These are phyloP conservation scores for Cephaloascus albidus DNA, from an alignment of 805 yeast genomes.

Conservation along the genomic window DNA sequence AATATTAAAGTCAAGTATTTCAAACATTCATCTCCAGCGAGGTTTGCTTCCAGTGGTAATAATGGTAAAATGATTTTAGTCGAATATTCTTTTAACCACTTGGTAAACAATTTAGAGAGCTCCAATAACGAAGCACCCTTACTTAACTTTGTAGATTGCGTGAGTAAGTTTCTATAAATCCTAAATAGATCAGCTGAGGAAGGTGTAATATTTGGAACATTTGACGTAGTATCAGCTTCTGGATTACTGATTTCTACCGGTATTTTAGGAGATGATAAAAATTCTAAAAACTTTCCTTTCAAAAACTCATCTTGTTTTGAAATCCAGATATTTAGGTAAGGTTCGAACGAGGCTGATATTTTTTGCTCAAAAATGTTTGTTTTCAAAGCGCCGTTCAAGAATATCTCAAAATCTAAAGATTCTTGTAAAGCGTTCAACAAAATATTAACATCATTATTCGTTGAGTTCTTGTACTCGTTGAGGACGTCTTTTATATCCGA, in stretches of 20 bases:
- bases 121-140: conserved; percentile 39
- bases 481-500: conserved; percentile 54
- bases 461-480: conserved; percentile 27
- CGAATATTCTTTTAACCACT: conserved; percentile 54
- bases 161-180: conserved; percentile 59
- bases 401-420: conserved; percentile 78
- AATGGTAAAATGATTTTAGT: conserved; percentile 38
- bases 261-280: conserved; percentile 47
- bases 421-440: conserved; percentile 63
- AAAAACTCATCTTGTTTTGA: conserved; percentile 68
- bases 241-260: conserved; percentile 30
- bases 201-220: conserved; percentile 60
- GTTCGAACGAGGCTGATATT: conserved; percentile 70
- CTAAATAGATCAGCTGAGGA: conserved; percentile 86
- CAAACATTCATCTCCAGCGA: conserved; percentile 46
- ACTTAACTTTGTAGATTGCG: conserved; percentile 42
- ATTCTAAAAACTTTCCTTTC: conserved; percentile 53
- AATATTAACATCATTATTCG: conserved; percentile 46
- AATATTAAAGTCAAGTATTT: conserved; percentile 61
- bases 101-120: conserved; percentile 51
- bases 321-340: conserved; percentile 79
- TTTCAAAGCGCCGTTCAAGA: conserved; percentile 53
- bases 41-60: conserved; percentile 28
- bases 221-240: conserved; percentile 32
- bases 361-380: conserved; percentile 29